Percentiles rank a stretch among this genome's conserved stretches.
Evolutionary conservation across 2,329 filamentous ascomycete species (phyloP).

Genomic region (Davidsoniella eucalypti): DNA sequence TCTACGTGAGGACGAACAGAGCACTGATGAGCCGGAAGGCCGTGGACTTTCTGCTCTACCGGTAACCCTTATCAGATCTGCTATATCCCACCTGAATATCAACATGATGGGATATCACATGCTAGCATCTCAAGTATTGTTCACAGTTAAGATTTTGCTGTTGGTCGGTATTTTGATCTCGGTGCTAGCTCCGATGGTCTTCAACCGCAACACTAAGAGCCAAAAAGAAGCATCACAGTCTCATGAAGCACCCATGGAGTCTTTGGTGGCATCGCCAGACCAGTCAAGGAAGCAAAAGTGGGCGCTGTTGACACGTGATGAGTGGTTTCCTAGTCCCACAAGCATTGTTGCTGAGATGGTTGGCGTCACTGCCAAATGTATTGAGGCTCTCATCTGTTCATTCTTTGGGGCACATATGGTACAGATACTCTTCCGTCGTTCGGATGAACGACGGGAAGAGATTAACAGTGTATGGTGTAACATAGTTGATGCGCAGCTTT

Average conservation of each 20-base stretch:
- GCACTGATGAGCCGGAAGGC: conserved; percentile 45
- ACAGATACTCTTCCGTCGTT: conserved; percentile 62
- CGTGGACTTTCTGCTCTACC: conserved; percentile 52
- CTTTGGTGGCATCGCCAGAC: conserved; percentile 65
- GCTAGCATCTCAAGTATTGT: conserved; percentile 27
- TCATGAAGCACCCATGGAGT: conserved; percentile 31
- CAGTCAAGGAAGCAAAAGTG: conserved; percentile 45
- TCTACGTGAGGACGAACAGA: conserved; percentile 48
- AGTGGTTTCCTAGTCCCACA: conserved; percentile 69
- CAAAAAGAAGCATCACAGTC: conserved; percentile 30
- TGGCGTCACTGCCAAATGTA: conserved; percentile 61
- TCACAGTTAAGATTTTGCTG: conserved; percentile 35
- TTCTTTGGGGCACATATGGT: conserved; percentile 63
- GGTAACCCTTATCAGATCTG: conserved; percentile 34
- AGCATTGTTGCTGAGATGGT: conserved; percentile 74
- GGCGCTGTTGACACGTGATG: conserved; percentile 82
- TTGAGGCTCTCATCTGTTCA: conserved; percentile 68
- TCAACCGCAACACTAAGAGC: conserved; percentile 24
- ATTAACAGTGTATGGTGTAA: conserved; percentile 87
- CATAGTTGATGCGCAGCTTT: conserved; percentile 80
- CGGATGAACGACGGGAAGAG: conserved; percentile 69
- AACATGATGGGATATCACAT: conserved; percentile 37
- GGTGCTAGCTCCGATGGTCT: conserved; percentile 37
- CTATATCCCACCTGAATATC: conserved; percentile 33
- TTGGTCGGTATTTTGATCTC: conserved; percentile 38